Percentiles rank a stretch among this genome's conserved stretches.
Evolutionary conservation across 2,329 filamentous ascomycete genomes (phyloP).

Genomic region (Hypoxylon sp.): DNA sequence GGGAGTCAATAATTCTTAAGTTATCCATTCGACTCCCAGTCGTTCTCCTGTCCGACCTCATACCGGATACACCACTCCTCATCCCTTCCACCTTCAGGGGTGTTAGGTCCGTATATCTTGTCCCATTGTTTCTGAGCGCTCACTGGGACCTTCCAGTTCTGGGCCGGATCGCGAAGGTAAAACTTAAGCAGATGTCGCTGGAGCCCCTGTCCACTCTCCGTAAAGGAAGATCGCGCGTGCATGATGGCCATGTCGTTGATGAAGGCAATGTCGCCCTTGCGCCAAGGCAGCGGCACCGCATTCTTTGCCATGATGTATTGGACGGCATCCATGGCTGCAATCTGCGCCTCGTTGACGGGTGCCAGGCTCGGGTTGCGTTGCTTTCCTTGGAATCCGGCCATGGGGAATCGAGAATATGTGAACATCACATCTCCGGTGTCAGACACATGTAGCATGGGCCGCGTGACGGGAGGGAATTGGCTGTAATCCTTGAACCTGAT

Average conservation of each 20-base stretch:
- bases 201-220: conserved; percentile 6
- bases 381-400: conserved; percentile 30
- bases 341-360: conserved; percentile 17
- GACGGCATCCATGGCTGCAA: conserved; percentile 26
- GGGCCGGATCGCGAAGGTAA: conserved; percentile 27
- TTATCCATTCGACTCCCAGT: conserved; percentile 30
- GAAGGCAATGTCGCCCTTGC: conserved; percentile 26
- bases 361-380: conserved; percentile 26
- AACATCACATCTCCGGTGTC: conserved; percentile 35
- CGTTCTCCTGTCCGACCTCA: conserved; percentile 24
- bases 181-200: conserved; percentile 33
- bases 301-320: conserved; percentile 31
- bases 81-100: conserved; percentile 17
- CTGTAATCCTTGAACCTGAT: conserved; percentile 31
- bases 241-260: conserved; percentile 37
- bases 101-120: conserved; percentile 33
- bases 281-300: conserved; percentile 17
- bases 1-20: background rate
- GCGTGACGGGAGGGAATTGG: conserved; percentile 27
- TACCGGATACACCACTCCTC: conserved; percentile 28
- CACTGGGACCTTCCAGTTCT: conserved; percentile 25
- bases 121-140: conserved; percentile 24
- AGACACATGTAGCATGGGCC: conserved; percentile 32
- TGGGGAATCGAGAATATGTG: conserved; percentile 38
- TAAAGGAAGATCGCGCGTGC: conserved; percentile 25